Conservation (phyloP, 352 stramenopile species). For the Phytophthora meadii region DNA sequence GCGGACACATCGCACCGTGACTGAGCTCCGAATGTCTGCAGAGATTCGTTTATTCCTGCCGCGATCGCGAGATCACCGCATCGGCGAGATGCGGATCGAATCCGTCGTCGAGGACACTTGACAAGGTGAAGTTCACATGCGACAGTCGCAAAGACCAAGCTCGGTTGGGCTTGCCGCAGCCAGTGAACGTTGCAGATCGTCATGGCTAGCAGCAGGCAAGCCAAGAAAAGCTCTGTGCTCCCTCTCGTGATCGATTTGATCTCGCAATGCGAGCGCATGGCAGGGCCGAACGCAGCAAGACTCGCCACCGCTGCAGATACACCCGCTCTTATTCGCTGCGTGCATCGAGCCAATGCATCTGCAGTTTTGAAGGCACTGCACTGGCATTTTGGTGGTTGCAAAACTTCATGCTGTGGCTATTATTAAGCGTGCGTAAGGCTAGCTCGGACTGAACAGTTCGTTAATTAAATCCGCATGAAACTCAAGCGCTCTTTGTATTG, state of each 20-base stretch:
- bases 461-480: neutral
- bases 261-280: neutral
- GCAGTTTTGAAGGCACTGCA: neutral
- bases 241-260: conserved; percentile 27
- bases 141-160: conserved; percentile 32
- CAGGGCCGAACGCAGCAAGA: conserved; percentile 4
- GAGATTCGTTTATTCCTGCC: neutral
- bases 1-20: conserved; percentile 11
- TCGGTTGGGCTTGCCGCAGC: conserved; percentile 1
- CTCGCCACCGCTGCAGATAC: neutral
- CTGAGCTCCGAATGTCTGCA: conserved; percentile 11
- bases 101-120: conserved; percentile 3
- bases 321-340: conserved; percentile 12
- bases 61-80: neutral
- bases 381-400: conserved; percentile 8
- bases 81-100: conserved; percentile 12
- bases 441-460: neutral
- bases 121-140: conserved; percentile 24
- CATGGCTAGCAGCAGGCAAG: neutral
- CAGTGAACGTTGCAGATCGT: conserved; percentile 21
- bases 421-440: too few relatives aligned
- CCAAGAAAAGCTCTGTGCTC: conserved; percentile 1
- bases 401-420: neutral
- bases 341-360: conserved; percentile 14
- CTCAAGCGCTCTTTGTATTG: neutral